Conservation (phyloP, 345 rosid genomes). For the Dipteronia dyeriana region DNA sequence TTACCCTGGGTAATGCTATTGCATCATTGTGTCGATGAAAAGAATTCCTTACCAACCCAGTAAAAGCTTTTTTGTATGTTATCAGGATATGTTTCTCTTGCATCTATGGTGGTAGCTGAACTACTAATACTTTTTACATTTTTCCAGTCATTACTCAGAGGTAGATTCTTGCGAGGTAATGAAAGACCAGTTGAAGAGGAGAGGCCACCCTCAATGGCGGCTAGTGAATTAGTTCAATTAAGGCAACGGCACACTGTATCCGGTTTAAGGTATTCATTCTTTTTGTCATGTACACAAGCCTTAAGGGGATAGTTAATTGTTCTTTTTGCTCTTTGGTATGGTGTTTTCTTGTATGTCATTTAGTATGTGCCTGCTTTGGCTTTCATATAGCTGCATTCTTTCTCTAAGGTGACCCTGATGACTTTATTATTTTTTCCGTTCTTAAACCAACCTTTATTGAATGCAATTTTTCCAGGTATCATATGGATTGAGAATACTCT, state of each 20-base stretch:
- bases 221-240: conserved; percentile 84
- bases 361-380: neutral
- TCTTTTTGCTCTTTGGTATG: neutral
- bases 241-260: conserved; percentile 91
- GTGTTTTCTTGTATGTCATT: conserved; percentile 2
- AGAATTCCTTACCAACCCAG: neutral
- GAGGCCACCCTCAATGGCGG: conserved; percentile 77
- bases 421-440: neutral
- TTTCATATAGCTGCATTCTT: neutral
- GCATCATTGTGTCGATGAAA: neutral
- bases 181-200: conserved; percentile 81
- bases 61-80: neutral
- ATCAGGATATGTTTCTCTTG: conserved; percentile 9
- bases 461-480: neutral
- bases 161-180: conserved; percentile 80
- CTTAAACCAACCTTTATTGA: neutral
- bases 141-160: conserved; percentile 86
- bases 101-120: conserved; percentile 5
- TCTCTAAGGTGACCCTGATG: neutral
- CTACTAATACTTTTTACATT: conserved; percentile 21
- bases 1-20: neutral
- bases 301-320: neutral
- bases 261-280: conserved; percentile 71
- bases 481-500: conserved; percentile 4
- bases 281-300: neutral